Conservation (phyloP, 768 basidiomycete genomes). For the Termitomyces sp. region DNA sequence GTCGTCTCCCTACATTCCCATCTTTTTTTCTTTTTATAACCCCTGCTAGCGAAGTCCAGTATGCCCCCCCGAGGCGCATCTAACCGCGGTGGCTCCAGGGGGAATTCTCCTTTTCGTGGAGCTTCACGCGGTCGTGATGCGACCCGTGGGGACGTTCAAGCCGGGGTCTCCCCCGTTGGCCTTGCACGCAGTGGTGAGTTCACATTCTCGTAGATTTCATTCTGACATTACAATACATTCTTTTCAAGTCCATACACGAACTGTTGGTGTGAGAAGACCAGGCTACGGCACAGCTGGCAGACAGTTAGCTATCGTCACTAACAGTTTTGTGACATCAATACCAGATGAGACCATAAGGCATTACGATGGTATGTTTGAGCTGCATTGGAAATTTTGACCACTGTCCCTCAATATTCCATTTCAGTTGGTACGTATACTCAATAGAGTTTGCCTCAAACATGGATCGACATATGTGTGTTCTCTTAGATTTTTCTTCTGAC, state of each 20-base stretch:
- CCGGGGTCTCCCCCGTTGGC: constrained; percentile 12
- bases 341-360: constrained; percentile 15
- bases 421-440: constrained; percentile 12
- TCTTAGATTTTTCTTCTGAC: constrained; percentile 5
- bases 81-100: neutral
- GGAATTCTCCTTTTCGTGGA: constrained; percentile 17
- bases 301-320: constrained; percentile 19
- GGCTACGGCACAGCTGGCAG: constrained; percentile 27
- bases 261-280: constrained; percentile 29
- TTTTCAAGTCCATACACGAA: constrained; percentile 22
- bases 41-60: neutral
- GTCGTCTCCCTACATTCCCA: neutral
- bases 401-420: neutral
- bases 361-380: constrained; percentile 16
- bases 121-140: constrained; percentile 20
- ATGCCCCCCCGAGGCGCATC: neutral
- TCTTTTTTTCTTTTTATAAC: neutral
- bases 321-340: constrained; percentile 9
- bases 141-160: constrained; percentile 21
- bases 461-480: neutral
- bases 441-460: neutral
- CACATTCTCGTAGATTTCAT: neutral
- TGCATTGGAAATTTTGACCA: neutral
- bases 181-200: constrained; percentile 27
- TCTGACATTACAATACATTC: constrained; percentile 7